Conservation (phyloP, 148 eudicot species). For the Diospyros lotus region DNA sequence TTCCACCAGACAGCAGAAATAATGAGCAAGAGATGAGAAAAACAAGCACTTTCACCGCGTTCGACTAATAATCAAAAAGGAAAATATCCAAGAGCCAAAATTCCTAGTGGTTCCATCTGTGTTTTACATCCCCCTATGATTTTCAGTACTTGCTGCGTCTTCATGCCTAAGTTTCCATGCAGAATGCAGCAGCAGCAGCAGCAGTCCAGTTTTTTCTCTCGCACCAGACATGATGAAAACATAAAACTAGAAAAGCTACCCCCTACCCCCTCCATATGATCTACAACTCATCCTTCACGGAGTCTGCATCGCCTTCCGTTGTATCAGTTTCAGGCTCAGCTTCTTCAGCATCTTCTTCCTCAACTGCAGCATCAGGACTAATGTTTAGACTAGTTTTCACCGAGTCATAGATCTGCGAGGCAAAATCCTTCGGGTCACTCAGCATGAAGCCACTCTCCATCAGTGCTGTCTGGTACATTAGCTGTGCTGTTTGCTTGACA, state of each 20-base stretch:
- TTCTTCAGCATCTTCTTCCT: constrained; percentile 87
- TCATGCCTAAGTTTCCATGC: not conserved
- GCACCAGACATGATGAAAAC: not conserved
- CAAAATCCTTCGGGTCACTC: constrained; percentile 79
- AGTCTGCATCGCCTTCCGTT: constrained; percentile 32
- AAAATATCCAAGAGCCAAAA: constrained; percentile 3
- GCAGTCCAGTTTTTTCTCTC: not conserved
- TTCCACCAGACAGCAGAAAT: too few relatives aligned
- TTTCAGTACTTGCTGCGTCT: not conserved
- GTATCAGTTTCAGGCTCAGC: constrained; percentile 44
- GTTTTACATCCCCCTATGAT: not conserved
- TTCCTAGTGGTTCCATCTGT: not conserved
- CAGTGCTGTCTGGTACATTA: constrained; percentile 90
- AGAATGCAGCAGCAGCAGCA: not conserved
- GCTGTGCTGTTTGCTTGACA: constrained; percentile 70
- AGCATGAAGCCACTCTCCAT: constrained; percentile 88
- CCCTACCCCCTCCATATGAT: not conserved
- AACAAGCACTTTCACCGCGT: too few relatives aligned
- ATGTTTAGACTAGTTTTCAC: constrained; percentile 69
- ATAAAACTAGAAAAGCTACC: not conserved
- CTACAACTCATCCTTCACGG: constrained; percentile 73
- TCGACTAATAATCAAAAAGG: not conserved
- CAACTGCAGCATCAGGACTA: constrained; percentile 70
- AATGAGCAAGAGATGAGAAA: too few relatives aligned
- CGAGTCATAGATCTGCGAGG: constrained; percentile 63